Conservation (phyloP, 2,329 filamentous ascomycete genomes). For the Gnomoniopsis sp. region DNA sequence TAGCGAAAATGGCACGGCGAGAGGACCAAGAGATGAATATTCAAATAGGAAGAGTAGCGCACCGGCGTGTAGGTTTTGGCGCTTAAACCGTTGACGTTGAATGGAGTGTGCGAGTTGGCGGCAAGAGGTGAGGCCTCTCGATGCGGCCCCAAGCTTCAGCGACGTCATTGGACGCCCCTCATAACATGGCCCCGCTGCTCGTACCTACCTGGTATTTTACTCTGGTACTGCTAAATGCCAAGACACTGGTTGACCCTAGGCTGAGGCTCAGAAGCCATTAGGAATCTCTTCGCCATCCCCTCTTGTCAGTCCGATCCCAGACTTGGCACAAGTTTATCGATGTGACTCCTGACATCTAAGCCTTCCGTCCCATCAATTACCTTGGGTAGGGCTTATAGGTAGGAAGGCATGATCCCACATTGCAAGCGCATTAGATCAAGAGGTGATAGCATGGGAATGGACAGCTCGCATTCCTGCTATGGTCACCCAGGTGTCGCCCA, state of each 20-base stretch:
- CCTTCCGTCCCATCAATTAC: too few species aligned
- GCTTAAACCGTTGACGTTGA: not conserved
- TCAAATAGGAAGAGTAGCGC: not conserved
- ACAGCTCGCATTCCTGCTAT: too few species aligned
- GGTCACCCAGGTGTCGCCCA: too few species aligned
- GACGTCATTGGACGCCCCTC: conserved; percentile 9
- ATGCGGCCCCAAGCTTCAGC: conserved; percentile 2
- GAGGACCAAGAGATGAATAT: not conserved
- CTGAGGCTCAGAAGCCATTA: not conserved
- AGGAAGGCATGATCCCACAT: too few species aligned
- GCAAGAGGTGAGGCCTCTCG: not conserved
- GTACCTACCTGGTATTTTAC: too few species aligned
- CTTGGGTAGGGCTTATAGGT: too few species aligned
- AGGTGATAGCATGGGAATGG: too few species aligned
- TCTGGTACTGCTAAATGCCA: not conserved
- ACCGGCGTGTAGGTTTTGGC: not conserved
- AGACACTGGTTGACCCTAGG: not conserved
- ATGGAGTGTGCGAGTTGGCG: not conserved
- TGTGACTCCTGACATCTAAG: not conserved
- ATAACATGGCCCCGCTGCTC: not conserved
- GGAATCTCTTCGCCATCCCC: not conserved
- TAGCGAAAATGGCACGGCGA: not conserved
- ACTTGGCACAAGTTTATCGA: not conserved
- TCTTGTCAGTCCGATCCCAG: not conserved
- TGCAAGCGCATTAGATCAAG: too few species aligned